Base-by-base conservation (phyloP, 352 stramenopile genomes). In the Phytophthora fragariaefolia region DNA sequence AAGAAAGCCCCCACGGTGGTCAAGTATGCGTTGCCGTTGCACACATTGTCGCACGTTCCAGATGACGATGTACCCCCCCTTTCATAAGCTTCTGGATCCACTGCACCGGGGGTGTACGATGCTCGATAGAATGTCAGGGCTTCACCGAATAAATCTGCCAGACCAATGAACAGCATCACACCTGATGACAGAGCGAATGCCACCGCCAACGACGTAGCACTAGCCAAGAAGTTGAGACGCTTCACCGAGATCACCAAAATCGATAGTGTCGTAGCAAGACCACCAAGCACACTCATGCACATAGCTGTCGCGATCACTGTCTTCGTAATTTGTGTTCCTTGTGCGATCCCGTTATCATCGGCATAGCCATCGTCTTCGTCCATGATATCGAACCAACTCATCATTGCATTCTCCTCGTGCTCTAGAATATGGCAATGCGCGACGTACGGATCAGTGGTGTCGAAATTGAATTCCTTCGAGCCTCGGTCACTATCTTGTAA, bases 361-460 rank as follows among this genome's bases (percentile, higher is more conserved):
- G 63, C 60, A 26, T 72, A 75, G 10, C 66, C 71, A 30, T 78
- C 66, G 46, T 91, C 82, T 8, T 49, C 58, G 30, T 85, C 78
- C 54, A 73, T 80, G 53, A 91, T 59, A 51, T 87, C 76, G 74
- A 93, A 93, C 69, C 76, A 91, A 13, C 71, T 80, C 82, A 92
- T 92, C 85, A 93, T 93, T 20, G 59, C 42, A 59, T 93, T 93
- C 47, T 92, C 85, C 59, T 91, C 85, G 55, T 93, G 85, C 59
- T 93, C 85, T 13, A 93, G 48, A 24, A 92, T 89, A 66, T 93
- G 85, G 46, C 85, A 93, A 34, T 93, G 85, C 1, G 83, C 85
- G 8, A 93, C 70, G 58, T 93, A 93, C 40, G 82, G 83, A 18
- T 91, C 79, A 1, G 69, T 80, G 10, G 83, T 91, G 66, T 92